phyloP scores from a whole-genome alignment of 257 asterid species.

The Solanum sparsipilum region DNA sequence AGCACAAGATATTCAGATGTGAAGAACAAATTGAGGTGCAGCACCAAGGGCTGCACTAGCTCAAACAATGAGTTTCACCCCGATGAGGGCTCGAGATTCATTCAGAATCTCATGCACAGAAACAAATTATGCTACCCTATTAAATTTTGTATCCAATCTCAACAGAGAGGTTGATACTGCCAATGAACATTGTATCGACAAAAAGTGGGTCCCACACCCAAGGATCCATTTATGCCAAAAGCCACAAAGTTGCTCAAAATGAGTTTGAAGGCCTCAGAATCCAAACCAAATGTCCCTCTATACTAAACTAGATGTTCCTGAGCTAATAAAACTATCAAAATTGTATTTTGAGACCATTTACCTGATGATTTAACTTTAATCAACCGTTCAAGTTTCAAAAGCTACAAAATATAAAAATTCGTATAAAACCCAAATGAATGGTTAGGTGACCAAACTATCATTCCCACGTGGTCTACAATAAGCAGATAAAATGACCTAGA shows the following conservation, averaged over 20 bases:
- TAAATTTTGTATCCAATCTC: neutral
- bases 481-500: neutral
- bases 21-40: neutral
- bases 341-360: neutral
- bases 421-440: too few relatives aligned
- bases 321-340: neutral
- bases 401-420: too few relatives aligned
- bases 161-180: neutral
- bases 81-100: neutral
- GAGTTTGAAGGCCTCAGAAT: neutral
- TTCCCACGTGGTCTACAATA: neutral
- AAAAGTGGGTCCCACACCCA: neutral
- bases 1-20: too few relatives aligned
- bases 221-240: neutral
- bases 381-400: neutral
- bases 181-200: too few relatives aligned
- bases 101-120: neutral
- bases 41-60: neutral
- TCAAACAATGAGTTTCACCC: neutral
- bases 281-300: neutral
- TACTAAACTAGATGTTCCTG: neutral
- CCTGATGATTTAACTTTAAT: neutral
- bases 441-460: neutral
- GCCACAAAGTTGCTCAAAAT: neutral
- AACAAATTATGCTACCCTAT: neutral